Conservation (phyloP, 1,284 basidiomycete species). For the Phlebopus sp. region DNA sequence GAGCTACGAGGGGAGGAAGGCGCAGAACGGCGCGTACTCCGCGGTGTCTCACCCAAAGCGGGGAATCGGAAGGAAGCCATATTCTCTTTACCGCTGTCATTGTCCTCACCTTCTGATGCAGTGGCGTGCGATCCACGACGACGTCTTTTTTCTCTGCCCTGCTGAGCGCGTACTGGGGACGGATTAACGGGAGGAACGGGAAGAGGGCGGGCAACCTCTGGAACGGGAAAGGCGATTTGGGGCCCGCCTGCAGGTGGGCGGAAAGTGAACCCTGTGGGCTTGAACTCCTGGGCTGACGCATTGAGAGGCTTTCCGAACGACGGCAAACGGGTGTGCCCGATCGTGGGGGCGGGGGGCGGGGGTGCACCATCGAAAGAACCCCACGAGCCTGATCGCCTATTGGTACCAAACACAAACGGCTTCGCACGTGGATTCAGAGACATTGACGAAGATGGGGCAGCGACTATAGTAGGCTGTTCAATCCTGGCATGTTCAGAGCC, state of each 20-base stretch:
- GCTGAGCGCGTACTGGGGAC: slow-evolving; percentile 37
- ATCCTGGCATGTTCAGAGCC: slow-evolving; percentile 36
- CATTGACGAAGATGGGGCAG: slow-evolving; percentile 22
- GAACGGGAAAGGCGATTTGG: slow-evolving; percentile 42
- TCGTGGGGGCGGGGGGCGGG: slow-evolving; percentile 36
- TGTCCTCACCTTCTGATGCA: slow-evolving; percentile 44
- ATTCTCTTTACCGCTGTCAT: slow-evolving; percentile 43
- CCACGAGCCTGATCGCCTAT: slow-evolving; percentile 29
- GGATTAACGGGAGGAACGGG: slow-evolving; percentile 32
- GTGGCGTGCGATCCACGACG: slow-evolving; percentile 44
- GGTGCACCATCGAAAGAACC: slow-evolving; percentile 30
- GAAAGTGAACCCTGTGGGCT: slow-evolving; percentile 70
- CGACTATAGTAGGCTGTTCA: slow-evolving; percentile 12
- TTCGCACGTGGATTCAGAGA: slow-evolving; percentile 75
- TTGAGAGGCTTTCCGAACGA: slow-evolving; percentile 70
- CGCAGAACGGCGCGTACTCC: slow-evolving; percentile 45
- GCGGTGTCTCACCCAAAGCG: slow-evolving; percentile 46
- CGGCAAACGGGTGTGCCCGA: slow-evolving; percentile 53
- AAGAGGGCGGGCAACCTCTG: slow-evolving; percentile 34
- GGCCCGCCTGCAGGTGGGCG: slow-evolving; percentile 62
- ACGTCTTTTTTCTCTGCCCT: slow-evolving; percentile 76
- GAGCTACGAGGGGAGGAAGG: slow-evolving; percentile 37
- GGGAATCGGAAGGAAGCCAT: slow-evolving; percentile 79
- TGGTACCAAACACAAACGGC: slow-evolving; percentile 71
- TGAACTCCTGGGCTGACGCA: slow-evolving; percentile 76